These are phyloP conservation scores for Corylus avellana DNA, from an alignment of 306 rosid species.

Conservation along the genomic window DNA sequence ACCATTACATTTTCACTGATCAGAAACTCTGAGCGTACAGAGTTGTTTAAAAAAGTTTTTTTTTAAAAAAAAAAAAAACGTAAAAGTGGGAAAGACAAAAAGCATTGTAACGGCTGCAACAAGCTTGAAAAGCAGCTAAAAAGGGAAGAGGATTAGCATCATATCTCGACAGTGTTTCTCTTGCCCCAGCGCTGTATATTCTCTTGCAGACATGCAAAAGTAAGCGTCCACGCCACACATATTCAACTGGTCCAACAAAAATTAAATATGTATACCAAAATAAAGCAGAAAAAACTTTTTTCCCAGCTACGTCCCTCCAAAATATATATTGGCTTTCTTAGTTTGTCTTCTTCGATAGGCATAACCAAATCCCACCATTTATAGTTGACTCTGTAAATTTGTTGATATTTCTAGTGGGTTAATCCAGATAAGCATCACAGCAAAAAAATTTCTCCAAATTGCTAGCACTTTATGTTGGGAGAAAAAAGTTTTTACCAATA, in stretches of 20 bases:
- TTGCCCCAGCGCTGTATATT: conserved; percentile 42
- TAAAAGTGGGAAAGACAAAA: conserved; percentile 30
- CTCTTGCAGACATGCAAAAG: conserved; percentile 46
- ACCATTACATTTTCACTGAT: conserved; percentile 13
- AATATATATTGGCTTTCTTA: not conserved
- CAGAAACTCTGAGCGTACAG: conserved; percentile 15
- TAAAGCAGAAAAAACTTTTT: not conserved
- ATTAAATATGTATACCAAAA: not conserved
- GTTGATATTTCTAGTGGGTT: too few relatives aligned
- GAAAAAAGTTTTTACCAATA: too few relatives aligned
- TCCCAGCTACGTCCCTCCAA: not conserved
- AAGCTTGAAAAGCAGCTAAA: conserved; percentile 32
- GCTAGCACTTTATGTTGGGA: too few relatives aligned
- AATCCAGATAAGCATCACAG: too few relatives aligned
- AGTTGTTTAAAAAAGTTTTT: not conserved
- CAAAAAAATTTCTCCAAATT: too few relatives aligned
- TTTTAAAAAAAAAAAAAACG: conserved; percentile 15
- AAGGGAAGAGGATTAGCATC: conserved; percentile 29
- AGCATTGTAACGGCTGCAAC: conserved; percentile 36
- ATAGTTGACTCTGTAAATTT: too few relatives aligned
- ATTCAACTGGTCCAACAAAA: conserved; percentile 17
- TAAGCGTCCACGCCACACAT: conserved; percentile 10
- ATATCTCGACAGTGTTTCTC: conserved; percentile 45
- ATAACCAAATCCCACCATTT: not conserved
- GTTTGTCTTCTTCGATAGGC: not conserved